Base-by-base conservation (phyloP, 1,139 yeast species). In the Petasospora fabianii region DNA sequence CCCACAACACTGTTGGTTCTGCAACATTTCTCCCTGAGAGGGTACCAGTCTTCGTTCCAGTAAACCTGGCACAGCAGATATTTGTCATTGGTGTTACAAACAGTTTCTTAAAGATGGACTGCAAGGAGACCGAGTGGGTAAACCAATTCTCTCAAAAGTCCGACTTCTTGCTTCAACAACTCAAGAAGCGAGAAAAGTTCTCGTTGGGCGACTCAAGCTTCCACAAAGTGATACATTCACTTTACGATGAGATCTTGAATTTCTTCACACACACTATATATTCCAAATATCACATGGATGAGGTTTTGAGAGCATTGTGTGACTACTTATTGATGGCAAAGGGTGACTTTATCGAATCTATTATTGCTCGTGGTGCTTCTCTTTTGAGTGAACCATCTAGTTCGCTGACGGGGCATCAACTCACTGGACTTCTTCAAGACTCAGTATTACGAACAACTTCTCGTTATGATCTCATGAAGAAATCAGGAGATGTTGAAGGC, bases 71-170 rank as follows among this genome's bases (percentile, higher is more conserved):
- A 2, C 58, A 64, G 19, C 72, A 75, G 48, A 74, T 84, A 9
- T 83, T 73, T 50, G 85, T 86, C 42, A 79, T 84, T 19, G 98
- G 98, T 1, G 80, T 84, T 49, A 76, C 86, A 13, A 65, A 83
- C n/a, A 71, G 78, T 28, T 90, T 83, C 55, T 62, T 92, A 32
- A 75, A 79, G 34, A 68, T 68, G 26, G 75, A 76, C 36, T 84
- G 97, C 47, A 66, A 67, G 11, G 88, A 82, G 48, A 60, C 71
- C 18, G 71, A 68, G 24, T 83, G 85, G 83, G 67, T 75, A 13
- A 73, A 72, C 46, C 56, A 60, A 19, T 71, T 67, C 41, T 58
- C 68, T 12, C 54, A 53, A 28, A 62, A 63, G 39, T 17, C 43
- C 5, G 35, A 24, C 11, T 15, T 16, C 5, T 16, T 60, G 56